phyloP scores from a whole-genome alignment of 106 monocot species.

The Triglochin maritima region DNA sequence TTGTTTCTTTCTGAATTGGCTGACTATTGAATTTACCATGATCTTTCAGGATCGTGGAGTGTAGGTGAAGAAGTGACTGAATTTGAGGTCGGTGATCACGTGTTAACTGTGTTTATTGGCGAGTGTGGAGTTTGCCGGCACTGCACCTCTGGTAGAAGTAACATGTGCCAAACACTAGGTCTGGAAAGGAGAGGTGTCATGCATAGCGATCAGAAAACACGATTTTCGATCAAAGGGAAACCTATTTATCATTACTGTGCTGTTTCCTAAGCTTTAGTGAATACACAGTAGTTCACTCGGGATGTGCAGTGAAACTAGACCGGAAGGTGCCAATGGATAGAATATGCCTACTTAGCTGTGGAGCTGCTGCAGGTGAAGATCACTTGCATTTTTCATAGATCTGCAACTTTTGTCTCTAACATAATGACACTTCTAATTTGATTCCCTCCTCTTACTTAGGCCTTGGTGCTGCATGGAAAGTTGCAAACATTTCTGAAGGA shows the following conservation, averaged over 20 bases:
- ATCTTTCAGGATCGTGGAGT: slow-evolving; percentile 72
- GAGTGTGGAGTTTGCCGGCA: slow-evolving; percentile 75
- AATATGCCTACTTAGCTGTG: slow-evolving; percentile 85
- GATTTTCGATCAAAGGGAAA: slow-evolving; percentile 67
- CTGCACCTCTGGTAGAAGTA: slow-evolving; percentile 72
- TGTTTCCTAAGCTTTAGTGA: slow-evolving; percentile 95
- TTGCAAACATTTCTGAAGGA: slow-evolving; percentile 69
- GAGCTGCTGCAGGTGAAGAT: slow-evolving; percentile 69
- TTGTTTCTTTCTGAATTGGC: neutral
- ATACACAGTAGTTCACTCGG: slow-evolving; percentile 89
- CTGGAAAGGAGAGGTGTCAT: slow-evolving; percentile 79
- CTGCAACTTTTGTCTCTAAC: neutral
- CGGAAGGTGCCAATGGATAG: slow-evolving; percentile 57
- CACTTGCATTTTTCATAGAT: neutral
- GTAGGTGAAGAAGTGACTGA: slow-evolving; percentile 76
- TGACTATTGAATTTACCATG: neutral
- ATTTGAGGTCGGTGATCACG: slow-evolving; percentile 73
- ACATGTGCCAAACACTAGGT: slow-evolving; percentile 74
- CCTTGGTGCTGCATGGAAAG: slow-evolving; percentile 89
- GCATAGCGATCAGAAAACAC: slow-evolving; percentile 78
- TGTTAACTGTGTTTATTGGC: slow-evolving; percentile 80
- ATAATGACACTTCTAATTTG: neutral
- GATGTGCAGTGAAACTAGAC: slow-evolving; percentile 80
- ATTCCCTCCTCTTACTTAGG: slow-evolving; percentile 21
- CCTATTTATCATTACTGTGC: slow-evolving; percentile 91